These are phyloP conservation scores for Trichophyton equinum DNA, from an alignment of 2,329 filamentous ascomycete species.

Conservation along the genomic window DNA sequence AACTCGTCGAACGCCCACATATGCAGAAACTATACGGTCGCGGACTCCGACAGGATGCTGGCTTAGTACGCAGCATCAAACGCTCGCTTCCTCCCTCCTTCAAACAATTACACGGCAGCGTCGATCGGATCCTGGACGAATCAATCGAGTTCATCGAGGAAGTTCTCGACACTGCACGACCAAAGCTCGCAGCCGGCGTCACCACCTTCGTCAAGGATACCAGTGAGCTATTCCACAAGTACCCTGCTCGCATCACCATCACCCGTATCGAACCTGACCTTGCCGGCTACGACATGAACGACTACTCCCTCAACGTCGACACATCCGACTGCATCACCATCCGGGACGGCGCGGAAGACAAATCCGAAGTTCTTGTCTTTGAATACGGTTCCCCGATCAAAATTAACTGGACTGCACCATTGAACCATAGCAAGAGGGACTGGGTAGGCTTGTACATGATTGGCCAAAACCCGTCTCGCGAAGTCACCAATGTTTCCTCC, in stretches of 20 bases:
- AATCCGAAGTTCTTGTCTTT: conserved; percentile 63
- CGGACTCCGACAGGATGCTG: conserved; percentile 71
- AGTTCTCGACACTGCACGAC: conserved; percentile 70
- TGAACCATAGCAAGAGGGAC: conserved; percentile 77
- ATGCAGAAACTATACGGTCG: conserved; percentile 96
- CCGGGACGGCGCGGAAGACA: conserved; percentile 39
- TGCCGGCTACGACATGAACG: conserved; percentile 62
- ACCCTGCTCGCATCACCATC: conserved; percentile 74
- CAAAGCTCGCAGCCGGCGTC: conserved; percentile 75
- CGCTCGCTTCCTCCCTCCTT: conserved; percentile 73
- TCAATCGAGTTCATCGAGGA: conserved; percentile 85
- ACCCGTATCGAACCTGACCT: conserved; percentile 67
- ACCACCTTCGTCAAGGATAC: conserved; percentile 81
- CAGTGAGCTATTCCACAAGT: conserved; percentile 74
- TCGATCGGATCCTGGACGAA: conserved; percentile 75
- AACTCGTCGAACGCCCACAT: conserved; percentile 87
- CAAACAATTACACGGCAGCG: conserved; percentile 68
- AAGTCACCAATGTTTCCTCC: conserved; percentile 70
- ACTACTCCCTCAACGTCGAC: conserved; percentile 66
- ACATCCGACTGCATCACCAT: conserved; percentile 43
- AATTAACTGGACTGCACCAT: conserved; percentile 80
- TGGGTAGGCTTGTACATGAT: conserved; percentile 97
- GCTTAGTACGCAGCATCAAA: conserved; percentile 81
- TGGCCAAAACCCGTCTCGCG: conserved; percentile 77
- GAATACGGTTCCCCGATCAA: conserved; percentile 84